A percentile compares a stretch with the other conserved stretches of the same genome.
Conservation (phyloP, 2,329 filamentous ascomycete species). For the Neonectria ditissima region DNA sequence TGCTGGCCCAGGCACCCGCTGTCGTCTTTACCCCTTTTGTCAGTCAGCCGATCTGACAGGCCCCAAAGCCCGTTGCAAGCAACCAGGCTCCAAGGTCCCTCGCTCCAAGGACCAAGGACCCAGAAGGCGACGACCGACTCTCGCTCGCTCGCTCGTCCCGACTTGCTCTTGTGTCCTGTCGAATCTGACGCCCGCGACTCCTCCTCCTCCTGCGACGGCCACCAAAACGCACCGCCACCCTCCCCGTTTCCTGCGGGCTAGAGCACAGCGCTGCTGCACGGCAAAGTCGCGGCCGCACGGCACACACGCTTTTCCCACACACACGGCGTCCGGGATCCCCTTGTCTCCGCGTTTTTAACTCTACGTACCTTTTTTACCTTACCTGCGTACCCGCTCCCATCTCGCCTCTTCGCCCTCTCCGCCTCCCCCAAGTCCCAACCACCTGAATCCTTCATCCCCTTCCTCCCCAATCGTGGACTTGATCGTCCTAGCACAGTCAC, state of each 20-base stretch:
- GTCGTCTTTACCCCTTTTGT: conserved; percentile 36
- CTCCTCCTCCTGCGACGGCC: conserved; percentile 12
- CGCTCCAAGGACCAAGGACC: no score
- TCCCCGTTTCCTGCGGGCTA: not conserved
- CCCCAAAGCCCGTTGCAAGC: conserved; percentile 13
- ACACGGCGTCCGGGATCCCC: conserved; percentile 31
- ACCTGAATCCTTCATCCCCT: conserved; percentile 19
- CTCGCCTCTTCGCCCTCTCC: conserved; percentile 21
- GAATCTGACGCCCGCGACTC: conserved; percentile 37
- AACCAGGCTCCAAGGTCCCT: conserved; percentile 8
- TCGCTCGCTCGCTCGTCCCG: conserved; percentile 13
- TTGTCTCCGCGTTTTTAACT: conserved; percentile 40
- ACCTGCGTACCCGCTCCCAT: conserved; percentile 35
- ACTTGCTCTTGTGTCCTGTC: conserved; percentile 1
- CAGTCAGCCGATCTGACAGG: conserved; percentile 27
- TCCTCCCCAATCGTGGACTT: conserved; percentile 31
- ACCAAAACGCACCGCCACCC: not conserved
- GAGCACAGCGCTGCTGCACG: not conserved
- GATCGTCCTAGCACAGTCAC: conserved; percentile 37
- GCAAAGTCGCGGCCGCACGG: not conserved
- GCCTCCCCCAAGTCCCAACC: conserved; percentile 26
- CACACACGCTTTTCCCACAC: conserved; percentile 9
- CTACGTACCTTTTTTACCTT: conserved; percentile 24
- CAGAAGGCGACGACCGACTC: no score
- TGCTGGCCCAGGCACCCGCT: conserved; percentile 41